Base-by-base conservation (phyloP, 208 protist genomes). In the Blechomonas ayalai region DNA sequence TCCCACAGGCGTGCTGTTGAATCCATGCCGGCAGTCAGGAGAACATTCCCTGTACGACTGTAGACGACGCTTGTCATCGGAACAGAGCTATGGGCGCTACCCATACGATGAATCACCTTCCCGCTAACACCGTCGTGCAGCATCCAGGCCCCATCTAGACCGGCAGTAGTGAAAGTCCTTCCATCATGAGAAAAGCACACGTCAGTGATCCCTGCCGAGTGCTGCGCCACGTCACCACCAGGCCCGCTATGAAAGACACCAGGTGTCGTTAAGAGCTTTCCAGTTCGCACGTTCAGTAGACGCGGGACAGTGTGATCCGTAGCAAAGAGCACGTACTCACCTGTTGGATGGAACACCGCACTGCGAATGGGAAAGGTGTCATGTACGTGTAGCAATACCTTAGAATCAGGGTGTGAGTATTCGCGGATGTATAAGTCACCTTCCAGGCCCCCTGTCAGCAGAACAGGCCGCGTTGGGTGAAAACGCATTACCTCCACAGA, bases 21-120 rank as follows among this genome's bases (percentile, higher is more conserved):
- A 54, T 94, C 86, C 74, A 88, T 91, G 25, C 86, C 86, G 20
- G 68, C 67, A 13, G 82, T 91, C 37, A 94, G 63, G 29, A 90
- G 41, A 13, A 87, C 42, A 37, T 90, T 82, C 24, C 82, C 82
- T 5, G 68, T 87, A 19, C 79, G 73, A 60, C 80, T 90, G 61
- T 84, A 94, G 6, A 31, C 46, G 12, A 77, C 80, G 31, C 80
- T 90, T 27, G 86, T 94, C 9, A 94, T 80, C 0, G 82, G 62
- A 13, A 90, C 82, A 18, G 52, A 56, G 4, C 67, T 77, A 45
- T 94, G 86, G 1, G 76, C 84, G 46, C 70, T 68, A 31, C 63
- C 59, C n/a, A 67, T 51, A 6, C 55, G 62, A 42, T 74, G 62
- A 9, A 87, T 62, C 10, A 67, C 57, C 22, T 74, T 73, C 16